These are phyloP conservation scores for Raphanus sativus DNA, from an alignment of 345 rosid genomes.

Conservation along the genomic window DNA sequence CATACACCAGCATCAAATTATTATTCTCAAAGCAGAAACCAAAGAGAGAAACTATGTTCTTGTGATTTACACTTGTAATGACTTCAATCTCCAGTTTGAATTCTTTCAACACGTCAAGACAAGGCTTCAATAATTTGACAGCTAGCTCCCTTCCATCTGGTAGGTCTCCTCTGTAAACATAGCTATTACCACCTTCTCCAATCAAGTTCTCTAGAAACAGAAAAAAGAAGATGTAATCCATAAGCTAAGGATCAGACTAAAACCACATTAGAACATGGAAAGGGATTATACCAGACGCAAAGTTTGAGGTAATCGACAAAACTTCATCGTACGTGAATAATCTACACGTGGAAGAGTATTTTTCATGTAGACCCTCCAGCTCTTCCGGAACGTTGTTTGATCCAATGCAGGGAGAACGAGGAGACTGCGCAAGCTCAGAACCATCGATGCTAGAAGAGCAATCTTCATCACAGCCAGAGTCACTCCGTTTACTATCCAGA, in stretches of 20 bases:
- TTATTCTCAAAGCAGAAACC: conserved; percentile 80
- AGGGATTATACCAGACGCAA: conserved; percentile 58
- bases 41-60: conserved; percentile 71
- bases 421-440: conserved; percentile 39
- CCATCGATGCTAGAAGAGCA: conserved; percentile 45
- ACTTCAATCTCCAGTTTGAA: conserved; percentile 75
- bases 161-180: conserved; percentile 78
- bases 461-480: conserved; percentile 39
- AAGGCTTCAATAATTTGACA: conserved; percentile 78
- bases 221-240: conserved; percentile 3
- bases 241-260: conserved; percentile 17
- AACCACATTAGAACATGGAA: conserved; percentile 9
- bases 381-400: conserved; percentile 51
- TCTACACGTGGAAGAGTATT: conserved; percentile 76
- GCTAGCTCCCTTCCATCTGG: conserved; percentile 90
- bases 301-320: conserved; percentile 59
- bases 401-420: conserved; percentile 44
- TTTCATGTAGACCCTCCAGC: conserved; percentile 64
- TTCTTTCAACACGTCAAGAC: conserved; percentile 61
- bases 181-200: conserved; percentile 94
- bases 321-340: conserved; percentile 81
- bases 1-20: conserved; percentile 73
- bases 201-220: conserved; percentile 68
- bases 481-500: conserved; percentile 60
- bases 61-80: conserved; percentile 70